phyloP scores from a whole-genome alignment of 352 stramenopile species.

The Globisporangium uncinulatum region DNA sequence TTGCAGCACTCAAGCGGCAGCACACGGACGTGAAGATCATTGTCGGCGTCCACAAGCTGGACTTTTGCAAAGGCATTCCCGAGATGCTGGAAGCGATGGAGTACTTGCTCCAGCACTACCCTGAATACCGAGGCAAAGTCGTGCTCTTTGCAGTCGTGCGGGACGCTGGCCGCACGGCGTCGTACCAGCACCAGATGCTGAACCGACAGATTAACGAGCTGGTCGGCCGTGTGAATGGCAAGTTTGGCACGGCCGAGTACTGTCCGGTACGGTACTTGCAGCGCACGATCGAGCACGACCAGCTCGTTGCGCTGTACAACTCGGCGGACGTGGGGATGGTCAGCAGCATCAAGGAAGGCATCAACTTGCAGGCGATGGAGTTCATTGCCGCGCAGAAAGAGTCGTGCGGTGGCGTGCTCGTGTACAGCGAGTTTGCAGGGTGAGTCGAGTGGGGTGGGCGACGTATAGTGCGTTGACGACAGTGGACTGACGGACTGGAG shows the following conservation, averaged over 20 bases:
- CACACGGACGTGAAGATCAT: slow-evolving; percentile 74
- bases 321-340: slow-evolving; percentile 84
- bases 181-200: slow-evolving; percentile 73
- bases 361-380: slow-evolving; percentile 90
- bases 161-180: slow-evolving; percentile 54
- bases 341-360: slow-evolving; percentile 88
- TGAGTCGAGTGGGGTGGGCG: slow-evolving; percentile 15
- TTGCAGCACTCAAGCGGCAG: slow-evolving; percentile 43
- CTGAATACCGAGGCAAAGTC: slow-evolving; percentile 91
- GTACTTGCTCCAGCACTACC: slow-evolving; percentile 84
- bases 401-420: slow-evolving; percentile 78
- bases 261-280: slow-evolving; percentile 87
- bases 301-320: slow-evolving; percentile 89
- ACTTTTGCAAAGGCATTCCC: slow-evolving; percentile 84
- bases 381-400: slow-evolving; percentile 86
- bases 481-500: neutral
- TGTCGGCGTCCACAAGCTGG: slow-evolving; percentile 72
- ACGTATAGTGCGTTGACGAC: too few relatives aligned
- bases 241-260: slow-evolving; percentile 85
- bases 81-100: slow-evolving; percentile 89
- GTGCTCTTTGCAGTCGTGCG: slow-evolving; percentile 93
- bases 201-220: slow-evolving; percentile 88
- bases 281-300: slow-evolving; percentile 77
- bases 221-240: slow-evolving; percentile 84
- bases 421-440: slow-evolving; percentile 90